Evolutionary conservation across 176 grass and related monocot species (phyloP).

Genomic region (Carex kokanica): DNA sequence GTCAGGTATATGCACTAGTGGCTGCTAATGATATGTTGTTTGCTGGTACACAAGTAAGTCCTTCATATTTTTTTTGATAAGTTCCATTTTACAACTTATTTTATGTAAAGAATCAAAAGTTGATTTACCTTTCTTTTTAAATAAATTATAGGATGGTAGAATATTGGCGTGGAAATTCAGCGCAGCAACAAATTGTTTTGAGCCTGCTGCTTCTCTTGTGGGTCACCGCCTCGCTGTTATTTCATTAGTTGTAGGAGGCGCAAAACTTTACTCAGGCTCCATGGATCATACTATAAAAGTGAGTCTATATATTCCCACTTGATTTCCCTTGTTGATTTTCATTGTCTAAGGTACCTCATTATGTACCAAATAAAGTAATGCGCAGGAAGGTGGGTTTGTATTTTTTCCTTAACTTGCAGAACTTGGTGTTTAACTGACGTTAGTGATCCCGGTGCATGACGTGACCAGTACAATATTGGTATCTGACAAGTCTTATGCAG

Average conservation of each 20-base stretch:
- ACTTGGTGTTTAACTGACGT: neutral
- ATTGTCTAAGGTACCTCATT: neutral
- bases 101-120: slow-evolving; percentile 4
- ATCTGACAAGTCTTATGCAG: neutral
- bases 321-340: slow-evolving; percentile 19
- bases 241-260: slow-evolving; percentile 66
- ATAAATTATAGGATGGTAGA: slow-evolving; percentile 64
- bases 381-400: neutral
- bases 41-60: slow-evolving; percentile 72
- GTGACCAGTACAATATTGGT: neutral
- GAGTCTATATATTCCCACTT: slow-evolving; percentile 23
- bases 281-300: slow-evolving; percentile 97
- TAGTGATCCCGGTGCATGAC: neutral
- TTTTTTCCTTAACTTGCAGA: slow-evolving; percentile 3
- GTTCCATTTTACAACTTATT: neutral
- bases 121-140: neutral
- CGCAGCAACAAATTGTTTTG: slow-evolving; percentile 56
- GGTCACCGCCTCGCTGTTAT: slow-evolving; percentile 74
- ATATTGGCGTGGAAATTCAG: slow-evolving; percentile 91
- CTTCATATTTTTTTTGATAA: neutral
- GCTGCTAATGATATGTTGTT: slow-evolving; percentile 79
- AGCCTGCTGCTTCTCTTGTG: slow-evolving; percentile 67
- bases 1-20: slow-evolving; percentile 83
- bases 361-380: neutral
- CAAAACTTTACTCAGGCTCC: slow-evolving; percentile 83